Percentiles rank a stretch among this genome's conserved stretches.
These are phyloP conservation scores for Pseudoperonospora humuli DNA, from an alignment of 352 stramenopile species.

Conservation along the genomic window DNA sequence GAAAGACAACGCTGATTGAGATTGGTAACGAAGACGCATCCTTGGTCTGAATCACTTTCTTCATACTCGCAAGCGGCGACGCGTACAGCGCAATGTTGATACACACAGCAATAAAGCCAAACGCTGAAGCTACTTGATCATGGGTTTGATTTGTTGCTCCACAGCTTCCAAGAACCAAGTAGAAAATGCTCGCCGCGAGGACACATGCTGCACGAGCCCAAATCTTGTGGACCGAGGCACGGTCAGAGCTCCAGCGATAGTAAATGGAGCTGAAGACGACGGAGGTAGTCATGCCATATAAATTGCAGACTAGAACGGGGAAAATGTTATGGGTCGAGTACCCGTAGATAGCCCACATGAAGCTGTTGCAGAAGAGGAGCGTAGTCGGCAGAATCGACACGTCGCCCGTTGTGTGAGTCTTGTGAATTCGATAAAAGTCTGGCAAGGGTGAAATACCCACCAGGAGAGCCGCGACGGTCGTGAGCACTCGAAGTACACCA, in stretches of 20 bases:
- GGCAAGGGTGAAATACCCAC: constrained; percentile 27
- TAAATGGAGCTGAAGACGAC: constrained; percentile 27
- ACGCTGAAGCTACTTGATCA: constrained; percentile 17
- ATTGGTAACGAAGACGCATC: constrained; percentile 24
- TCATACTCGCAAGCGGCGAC: constrained; percentile 26
- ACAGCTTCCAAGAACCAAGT: too few relatives aligned
- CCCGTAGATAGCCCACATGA: constrained; percentile 36
- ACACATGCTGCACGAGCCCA: constrained; percentile 11
- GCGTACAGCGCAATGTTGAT: constrained; percentile 27
- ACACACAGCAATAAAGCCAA: constrained; percentile 21
- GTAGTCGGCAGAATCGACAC: constrained; percentile 26
- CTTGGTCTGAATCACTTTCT: constrained; percentile 27
- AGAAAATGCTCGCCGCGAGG: constrained; percentile 12
- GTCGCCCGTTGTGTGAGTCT: constrained; percentile 22
- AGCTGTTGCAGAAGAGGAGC: constrained; percentile 28
- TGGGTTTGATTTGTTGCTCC: constrained; percentile 22
- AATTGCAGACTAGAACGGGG: constrained; percentile 22
- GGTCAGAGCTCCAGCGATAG: constrained; percentile 23
- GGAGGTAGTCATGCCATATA: constrained; percentile 21
- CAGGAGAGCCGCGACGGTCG: constrained; percentile 17
- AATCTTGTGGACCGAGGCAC: constrained; percentile 13
- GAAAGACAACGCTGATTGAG: constrained; percentile 20
- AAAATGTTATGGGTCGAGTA: constrained; percentile 29
- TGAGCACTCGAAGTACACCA: constrained; percentile 24
- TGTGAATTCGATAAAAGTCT: constrained; percentile 27